Base-by-base conservation (phyloP, 768 basidiomycete species). In the Phylloporus sp. region DNA sequence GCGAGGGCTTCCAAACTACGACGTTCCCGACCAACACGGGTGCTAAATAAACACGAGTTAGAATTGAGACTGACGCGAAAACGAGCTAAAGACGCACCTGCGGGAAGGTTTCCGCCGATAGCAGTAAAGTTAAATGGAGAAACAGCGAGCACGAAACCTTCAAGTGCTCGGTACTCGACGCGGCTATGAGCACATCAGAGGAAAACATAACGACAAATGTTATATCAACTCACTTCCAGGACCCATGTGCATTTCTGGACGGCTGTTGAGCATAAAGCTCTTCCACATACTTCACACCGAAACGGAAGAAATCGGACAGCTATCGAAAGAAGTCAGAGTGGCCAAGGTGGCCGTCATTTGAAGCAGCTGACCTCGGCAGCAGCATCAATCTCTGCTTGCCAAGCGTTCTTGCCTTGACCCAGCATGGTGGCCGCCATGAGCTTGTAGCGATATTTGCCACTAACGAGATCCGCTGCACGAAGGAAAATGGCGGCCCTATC, bases 301-400 rank as follows among this genome's bases (percentile, higher is more conserved):
- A 99, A 41, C 96, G 79, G 69, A 97, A 81, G 76, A 99, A 99
- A 69, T 99, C 96, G 28, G 78, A 67, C 46, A 97, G 72, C 93
- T 82, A 43, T 27, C 6, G 18, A 28, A 53, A 21, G 23, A 40
- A 28, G 43, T 57, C 29, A 53, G 52, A 41, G 17, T 28, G 10
- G 6, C 10, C 1, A 6, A 24, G 32, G 44, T n/a, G 40, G 34
- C 20, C 10, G n/a, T 37, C 29, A 11, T 21, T 24, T 7, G 22
- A 31, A 42, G 33, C 29, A 10, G 10, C 65, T 78, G 34, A 90
- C 91, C 84, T 99, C 96, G 5, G 96, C 95, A 15, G 93, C 96
- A 44, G 96, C 91, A 66, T 99, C 96, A 53, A 99, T 98, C 76
- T 99, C 96, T 14, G 96, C 96, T 71, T 99, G 96, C 96, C 96